Base-by-base conservation (phyloP, 352 stramenopile genomes). In the Phytophthora uliginosa region DNA sequence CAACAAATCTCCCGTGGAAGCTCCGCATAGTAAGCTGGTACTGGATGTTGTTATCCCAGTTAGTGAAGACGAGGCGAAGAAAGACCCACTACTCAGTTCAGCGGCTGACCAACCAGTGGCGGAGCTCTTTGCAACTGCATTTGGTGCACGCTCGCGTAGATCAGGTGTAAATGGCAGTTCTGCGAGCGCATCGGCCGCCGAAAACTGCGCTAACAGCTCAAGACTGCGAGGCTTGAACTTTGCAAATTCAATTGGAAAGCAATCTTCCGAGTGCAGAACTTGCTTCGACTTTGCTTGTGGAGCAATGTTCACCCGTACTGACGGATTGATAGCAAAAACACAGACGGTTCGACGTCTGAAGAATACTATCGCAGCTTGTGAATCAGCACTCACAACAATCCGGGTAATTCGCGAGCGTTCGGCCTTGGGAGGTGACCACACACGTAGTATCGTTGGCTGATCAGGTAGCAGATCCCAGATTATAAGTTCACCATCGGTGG, bases 161-260 rank as follows among this genome's bases (percentile, higher is more conserved):
- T 78, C 67, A 13, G 63, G 4, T 6, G 69, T 56, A 31, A 77
- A 67, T 8, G 65, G 38, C 22, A 78, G 65, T 53, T 73, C 63
- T 9, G 67, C 53, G 7, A 84, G 52, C 13, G 67, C 63, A 5
- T 66, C 55, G 7, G 74, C 22, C 13, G 59, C 59, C 51, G 66
- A 55, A 47, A 87, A 51, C 12, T 77, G 52, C 17, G 61, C n/a
- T 4, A 86, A n/a, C 18, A 78, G 34, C 15, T 78, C 48, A 2
- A 90, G 68, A 9, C 26, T 54, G 9, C 56, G 60, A 3, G 81
- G 71, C 28, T 87, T 88, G 66, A 59, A 70, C 12, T 90, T 90
- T 2, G n/a, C 36, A 2, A 20, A 17, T 33, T 80, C 81, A 24
- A 22, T 5, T 1, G 56, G 42, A 60, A 90, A 90, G 12, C 71